Evolutionary conservation across 257 asterid species (phyloP).

Genomic region (Mitragyna speciosa): DNA sequence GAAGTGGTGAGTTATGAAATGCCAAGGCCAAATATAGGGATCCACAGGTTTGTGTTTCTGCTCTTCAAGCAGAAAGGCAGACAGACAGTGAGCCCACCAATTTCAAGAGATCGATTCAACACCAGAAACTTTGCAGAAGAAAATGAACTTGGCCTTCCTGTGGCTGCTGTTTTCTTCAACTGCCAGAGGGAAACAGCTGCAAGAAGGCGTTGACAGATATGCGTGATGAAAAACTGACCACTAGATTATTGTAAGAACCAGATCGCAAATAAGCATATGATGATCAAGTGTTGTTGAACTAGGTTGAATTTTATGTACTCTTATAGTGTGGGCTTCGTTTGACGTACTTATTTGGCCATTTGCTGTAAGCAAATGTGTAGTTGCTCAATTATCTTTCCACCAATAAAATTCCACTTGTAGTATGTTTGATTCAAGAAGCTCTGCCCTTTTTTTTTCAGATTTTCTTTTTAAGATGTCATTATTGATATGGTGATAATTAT

Average conservation of each 20-base stretch:
- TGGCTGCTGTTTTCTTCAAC: conserved; percentile 82
- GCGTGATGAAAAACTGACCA: not conserved
- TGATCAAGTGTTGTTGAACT: not conserved
- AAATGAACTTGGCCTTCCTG: conserved; percentile 65
- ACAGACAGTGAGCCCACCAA: conserved; percentile 27
- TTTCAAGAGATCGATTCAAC: conserved; percentile 55
- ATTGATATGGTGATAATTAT: no score
- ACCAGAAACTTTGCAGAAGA: conserved; percentile 62
- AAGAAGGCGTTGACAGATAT: conserved; percentile 44
- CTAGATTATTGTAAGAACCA: not conserved
- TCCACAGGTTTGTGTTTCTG: conserved; percentile 71
- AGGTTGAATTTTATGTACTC: not conserved
- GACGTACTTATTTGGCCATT: not conserved
- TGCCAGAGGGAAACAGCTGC: conserved; percentile 96
- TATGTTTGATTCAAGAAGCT: no score
- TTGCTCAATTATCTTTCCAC: not conserved
- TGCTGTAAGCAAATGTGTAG: not conserved
- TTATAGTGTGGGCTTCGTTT: not conserved
- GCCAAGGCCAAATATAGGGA: conserved; percentile 86
- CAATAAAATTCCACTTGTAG: not conserved
- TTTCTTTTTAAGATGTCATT: no score
- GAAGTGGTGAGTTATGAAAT: conserved; percentile 71
- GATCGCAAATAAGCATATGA: no score
- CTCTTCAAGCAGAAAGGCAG: conserved; percentile 71
- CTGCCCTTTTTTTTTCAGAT: no score